phyloP scores from a whole-genome alignment of 495 filamentous ascomycete genomes.

The Parathielavia appendiculata region DNA sequence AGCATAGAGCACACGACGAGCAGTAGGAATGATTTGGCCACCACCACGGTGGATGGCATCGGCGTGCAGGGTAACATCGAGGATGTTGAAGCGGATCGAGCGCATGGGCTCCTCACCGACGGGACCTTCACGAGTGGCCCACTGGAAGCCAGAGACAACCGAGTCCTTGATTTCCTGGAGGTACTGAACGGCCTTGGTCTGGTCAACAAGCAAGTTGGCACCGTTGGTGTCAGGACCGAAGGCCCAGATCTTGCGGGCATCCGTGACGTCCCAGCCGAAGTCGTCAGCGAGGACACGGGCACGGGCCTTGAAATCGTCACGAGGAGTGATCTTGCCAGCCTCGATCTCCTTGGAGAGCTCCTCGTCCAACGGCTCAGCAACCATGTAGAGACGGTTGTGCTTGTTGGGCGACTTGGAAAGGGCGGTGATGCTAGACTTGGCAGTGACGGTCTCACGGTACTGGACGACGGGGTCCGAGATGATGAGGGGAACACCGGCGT shows the following conservation, averaged over 20 bases:
- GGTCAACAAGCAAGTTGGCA: constrained; percentile 97
- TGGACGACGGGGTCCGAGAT: constrained; percentile 95
- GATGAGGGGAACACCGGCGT: constrained; percentile 94
- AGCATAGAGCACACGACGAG: constrained; percentile 95
- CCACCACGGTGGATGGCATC: constrained; percentile 99
- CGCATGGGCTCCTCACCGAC: constrained; percentile 98
- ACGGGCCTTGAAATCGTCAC: constrained; percentile 99
- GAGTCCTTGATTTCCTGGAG: constrained; percentile 99
- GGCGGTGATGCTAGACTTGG: constrained; percentile 82
- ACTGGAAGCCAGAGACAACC: constrained; percentile 99
- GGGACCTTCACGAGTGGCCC: constrained; percentile 96
- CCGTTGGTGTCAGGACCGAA: constrained; percentile 98
- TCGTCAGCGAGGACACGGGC: constrained; percentile 96
- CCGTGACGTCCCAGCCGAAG: constrained; percentile 98
- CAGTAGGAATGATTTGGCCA: constrained; percentile 97
- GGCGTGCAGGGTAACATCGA: constrained; percentile 98
- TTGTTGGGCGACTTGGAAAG: constrained; percentile 99
- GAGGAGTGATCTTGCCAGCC: constrained; percentile 81
- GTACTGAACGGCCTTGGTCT: constrained; percentile 99
- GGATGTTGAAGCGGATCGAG: constrained; percentile 93
- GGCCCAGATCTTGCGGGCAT: constrained; percentile 99
- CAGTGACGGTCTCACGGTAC: constrained; percentile 93
- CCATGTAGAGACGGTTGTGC: constrained; percentile 99
- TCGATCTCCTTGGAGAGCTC: constrained; percentile 90
- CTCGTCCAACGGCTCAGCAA: constrained; percentile 82